phyloP scores from a whole-genome alignment of 2,329 filamentous ascomycete genomes.

The Talaromyces sp. region DNA sequence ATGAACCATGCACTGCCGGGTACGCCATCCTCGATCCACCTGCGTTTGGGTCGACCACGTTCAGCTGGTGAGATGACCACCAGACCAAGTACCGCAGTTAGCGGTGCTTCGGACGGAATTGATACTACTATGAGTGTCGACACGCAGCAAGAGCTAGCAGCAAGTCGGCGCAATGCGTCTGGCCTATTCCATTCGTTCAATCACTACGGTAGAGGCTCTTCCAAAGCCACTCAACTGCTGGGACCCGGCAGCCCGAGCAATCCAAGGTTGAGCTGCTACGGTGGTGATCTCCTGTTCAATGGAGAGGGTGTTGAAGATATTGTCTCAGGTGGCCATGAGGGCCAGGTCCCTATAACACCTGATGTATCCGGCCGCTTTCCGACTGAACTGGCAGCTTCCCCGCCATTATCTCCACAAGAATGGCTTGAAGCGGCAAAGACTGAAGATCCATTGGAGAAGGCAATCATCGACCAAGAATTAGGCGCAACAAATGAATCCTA shows the following conservation, averaged over 20 bases:
- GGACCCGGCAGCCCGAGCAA: constrained; percentile 19
- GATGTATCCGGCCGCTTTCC: constrained; percentile 11
- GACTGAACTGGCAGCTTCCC: constrained; percentile 18
- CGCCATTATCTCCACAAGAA: constrained; percentile 34
- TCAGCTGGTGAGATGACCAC: constrained; percentile 30
- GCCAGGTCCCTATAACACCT: constrained; percentile 15
- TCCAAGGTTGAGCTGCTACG: constrained; percentile 16
- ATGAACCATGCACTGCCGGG: constrained; percentile 12
- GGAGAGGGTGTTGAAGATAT: constrained; percentile 16
- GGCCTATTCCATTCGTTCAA: constrained; percentile 24
- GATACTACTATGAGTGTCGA: constrained; percentile 28
- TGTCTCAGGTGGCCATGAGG: constrained; percentile 18
- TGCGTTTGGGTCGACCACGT: constrained; percentile 20
- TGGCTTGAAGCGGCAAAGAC: constrained; percentile 35
- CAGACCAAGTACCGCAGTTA: constrained; percentile 25
- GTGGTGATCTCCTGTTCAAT: constrained; percentile 17
- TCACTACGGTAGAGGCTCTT: constrained; percentile 21
- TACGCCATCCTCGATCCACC: constrained; percentile 15
- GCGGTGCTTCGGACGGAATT: constrained; percentile 23
- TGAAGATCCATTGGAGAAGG: background rate
- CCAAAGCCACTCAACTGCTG: constrained; percentile 20
- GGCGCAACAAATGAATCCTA: background rate
- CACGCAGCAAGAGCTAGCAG: constrained; percentile 18
- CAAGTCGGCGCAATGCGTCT: constrained; percentile 19
- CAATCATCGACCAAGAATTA: background rate